Conservation (phyloP, 2,329 filamentous ascomycete species). For the Aspergillus bombycis region DNA sequence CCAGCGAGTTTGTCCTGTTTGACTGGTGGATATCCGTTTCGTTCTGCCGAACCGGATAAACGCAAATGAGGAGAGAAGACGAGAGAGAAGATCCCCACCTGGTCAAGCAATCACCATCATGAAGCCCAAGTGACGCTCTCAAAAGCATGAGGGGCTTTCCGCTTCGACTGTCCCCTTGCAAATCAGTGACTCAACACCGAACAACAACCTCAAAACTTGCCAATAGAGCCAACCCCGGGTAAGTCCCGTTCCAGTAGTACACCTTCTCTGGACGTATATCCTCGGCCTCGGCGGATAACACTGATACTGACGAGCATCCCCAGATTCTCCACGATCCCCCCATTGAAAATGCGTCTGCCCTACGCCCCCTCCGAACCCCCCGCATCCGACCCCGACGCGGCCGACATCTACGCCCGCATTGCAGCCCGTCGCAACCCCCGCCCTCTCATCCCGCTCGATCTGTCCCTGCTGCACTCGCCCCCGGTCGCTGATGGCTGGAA, state of each 20-base stretch:
- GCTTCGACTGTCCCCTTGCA: background rate
- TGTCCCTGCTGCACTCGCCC: conserved; percentile 74
- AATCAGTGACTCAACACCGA: background rate
- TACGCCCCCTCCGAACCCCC: conserved; percentile 36
- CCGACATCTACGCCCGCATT: conserved; percentile 64
- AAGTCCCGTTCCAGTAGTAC: too few relatives aligned
- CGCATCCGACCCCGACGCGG: conserved; percentile 28
- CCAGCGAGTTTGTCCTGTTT: background rate
- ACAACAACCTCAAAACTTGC: background rate
- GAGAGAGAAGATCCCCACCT: background rate
- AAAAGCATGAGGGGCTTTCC: background rate
- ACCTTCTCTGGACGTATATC: too few relatives aligned
- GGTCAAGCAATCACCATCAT: background rate
- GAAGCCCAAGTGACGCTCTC: background rate
- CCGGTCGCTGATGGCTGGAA: conserved; percentile 73
- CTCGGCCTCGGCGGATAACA: background rate
- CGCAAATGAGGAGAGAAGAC: background rate
- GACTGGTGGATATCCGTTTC: background rate
- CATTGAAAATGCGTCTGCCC: conserved; percentile 38
- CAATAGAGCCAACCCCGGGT: background rate
- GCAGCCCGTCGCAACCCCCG: conserved; percentile 67
- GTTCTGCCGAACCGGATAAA: conserved; percentile 2
- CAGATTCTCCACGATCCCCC: background rate
- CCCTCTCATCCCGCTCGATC: conserved; percentile 74
- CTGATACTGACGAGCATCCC: background rate